phyloP scores from a whole-genome alignment of 352 stramenopile genomes.

The Globisporangium echinulatum region DNA sequence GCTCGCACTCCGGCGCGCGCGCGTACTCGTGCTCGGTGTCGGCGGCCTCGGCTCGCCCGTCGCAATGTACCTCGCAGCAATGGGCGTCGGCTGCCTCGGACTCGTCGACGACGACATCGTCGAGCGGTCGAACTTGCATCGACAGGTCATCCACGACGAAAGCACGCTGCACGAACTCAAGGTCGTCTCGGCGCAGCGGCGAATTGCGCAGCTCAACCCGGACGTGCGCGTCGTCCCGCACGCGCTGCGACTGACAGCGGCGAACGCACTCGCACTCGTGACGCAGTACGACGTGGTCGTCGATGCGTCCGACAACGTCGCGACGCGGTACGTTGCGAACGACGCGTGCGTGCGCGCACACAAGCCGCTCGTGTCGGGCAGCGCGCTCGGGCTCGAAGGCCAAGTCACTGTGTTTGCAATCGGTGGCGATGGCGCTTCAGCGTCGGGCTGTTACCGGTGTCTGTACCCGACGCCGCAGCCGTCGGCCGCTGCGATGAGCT shows the following conservation, averaged over 20 bases:
- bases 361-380: constrained; percentile 92
- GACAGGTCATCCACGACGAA: constrained; percentile 93
- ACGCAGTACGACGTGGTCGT: constrained; percentile 88
- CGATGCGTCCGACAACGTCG: constrained; percentile 95
- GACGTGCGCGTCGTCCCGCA: constrained; percentile 54
- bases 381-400: constrained; percentile 93
- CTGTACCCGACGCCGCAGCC: constrained; percentile 88
- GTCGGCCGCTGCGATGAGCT: constrained; percentile 60
- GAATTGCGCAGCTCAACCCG: constrained; percentile 71
- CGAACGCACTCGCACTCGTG: constrained; percentile 83
- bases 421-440: constrained; percentile 17
- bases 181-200: constrained; percentile 74
- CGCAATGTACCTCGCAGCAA: constrained; percentile 92
- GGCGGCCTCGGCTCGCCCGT: constrained; percentile 95
- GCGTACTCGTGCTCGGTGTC: constrained; percentile 90
- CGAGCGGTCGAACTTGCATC: constrained; percentile 95
- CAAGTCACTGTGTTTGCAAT: constrained; percentile 96
- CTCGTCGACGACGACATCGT: constrained; percentile 95
- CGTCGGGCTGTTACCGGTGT: constrained; percentile 93
- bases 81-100: constrained; percentile 90
- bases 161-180: constrained; percentile 82
- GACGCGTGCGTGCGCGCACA: constrained; percentile 85
- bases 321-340: constrained; percentile 95
- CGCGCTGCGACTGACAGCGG: constrained; percentile 41
- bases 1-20: constrained; percentile 59